A percentile compares a stretch with the other conserved stretches of the same genome.
phyloP scores from a whole-genome alignment of 805 yeast species.

The Cyberlindnera americana region DNA sequence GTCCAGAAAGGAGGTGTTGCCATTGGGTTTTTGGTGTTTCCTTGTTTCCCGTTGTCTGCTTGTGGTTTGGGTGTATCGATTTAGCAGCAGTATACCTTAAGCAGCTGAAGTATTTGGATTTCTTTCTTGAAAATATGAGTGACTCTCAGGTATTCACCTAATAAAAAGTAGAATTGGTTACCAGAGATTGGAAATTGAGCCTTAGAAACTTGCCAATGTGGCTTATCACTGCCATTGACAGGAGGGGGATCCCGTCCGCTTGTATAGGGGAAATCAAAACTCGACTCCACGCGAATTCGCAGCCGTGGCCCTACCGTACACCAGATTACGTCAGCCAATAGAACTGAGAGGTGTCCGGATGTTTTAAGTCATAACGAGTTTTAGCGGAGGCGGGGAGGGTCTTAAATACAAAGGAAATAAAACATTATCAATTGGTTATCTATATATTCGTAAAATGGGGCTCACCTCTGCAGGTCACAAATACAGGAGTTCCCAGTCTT shows the following conservation, averaged over 20 bases:
- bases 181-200: neutral
- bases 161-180: neutral
- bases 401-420: neutral
- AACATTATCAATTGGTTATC: neutral
- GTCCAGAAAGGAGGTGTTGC: constrained; percentile 56
- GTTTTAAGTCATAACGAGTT: constrained; percentile 5
- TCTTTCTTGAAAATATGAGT: no score
- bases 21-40: constrained; percentile 3
- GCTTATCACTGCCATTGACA: neutral
- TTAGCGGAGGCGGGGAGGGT: neutral
- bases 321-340: constrained; percentile 1
- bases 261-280: neutral
- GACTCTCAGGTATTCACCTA: no score
- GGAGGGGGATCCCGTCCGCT: neutral
- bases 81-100: no score
- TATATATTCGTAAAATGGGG: no score
- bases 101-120: no score
- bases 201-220: neutral
- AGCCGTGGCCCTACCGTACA: no score
- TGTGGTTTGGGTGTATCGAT: neutral
- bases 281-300: neutral
- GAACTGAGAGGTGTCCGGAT: constrained; percentile 8
- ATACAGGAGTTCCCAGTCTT: constrained; percentile 69
- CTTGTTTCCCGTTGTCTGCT: neutral
- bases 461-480: constrained; percentile 57